Conservation (phyloP, 208 protist species). For the Phytomonas sp. region DNA sequence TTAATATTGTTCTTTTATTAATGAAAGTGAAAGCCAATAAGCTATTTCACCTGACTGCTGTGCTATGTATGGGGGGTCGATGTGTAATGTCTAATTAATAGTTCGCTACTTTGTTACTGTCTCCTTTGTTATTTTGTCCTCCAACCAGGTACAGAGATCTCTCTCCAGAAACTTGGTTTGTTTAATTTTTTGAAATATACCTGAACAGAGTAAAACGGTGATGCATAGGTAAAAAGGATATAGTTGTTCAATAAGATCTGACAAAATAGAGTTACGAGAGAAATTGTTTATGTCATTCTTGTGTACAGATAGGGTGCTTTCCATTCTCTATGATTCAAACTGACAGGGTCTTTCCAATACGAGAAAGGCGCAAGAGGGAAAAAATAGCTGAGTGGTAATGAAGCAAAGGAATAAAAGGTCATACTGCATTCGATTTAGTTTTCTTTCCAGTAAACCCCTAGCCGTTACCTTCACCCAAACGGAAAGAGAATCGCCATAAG, state of each 20-base stretch:
- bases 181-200: not conserved
- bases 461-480: not conserved
- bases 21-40: too few species aligned
- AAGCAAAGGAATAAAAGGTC: slow-evolving; percentile 7
- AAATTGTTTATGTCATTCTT: not conserved
- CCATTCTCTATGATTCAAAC: not conserved
- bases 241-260: not conserved
- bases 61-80: not conserved
- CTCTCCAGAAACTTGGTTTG: not conserved
- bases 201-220: not conserved
- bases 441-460: not conserved
- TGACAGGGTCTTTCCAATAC: not conserved
- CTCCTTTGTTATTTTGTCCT: not conserved
- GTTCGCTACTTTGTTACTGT: not conserved
- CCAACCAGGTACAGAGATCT: not conserved
- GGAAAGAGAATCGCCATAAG: not conserved
- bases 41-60: too few species aligned
- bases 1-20: not conserved
- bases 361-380: not conserved
- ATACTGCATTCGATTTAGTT: not conserved
- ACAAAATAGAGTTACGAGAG: not conserved
- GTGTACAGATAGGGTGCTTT: not conserved
- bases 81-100: not conserved
- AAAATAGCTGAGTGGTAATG: not conserved
- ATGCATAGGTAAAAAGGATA: not conserved